Base-by-base conservation (phyloP, 202 grass and related monocot species). In the Hordeum pubiflorum region DNA sequence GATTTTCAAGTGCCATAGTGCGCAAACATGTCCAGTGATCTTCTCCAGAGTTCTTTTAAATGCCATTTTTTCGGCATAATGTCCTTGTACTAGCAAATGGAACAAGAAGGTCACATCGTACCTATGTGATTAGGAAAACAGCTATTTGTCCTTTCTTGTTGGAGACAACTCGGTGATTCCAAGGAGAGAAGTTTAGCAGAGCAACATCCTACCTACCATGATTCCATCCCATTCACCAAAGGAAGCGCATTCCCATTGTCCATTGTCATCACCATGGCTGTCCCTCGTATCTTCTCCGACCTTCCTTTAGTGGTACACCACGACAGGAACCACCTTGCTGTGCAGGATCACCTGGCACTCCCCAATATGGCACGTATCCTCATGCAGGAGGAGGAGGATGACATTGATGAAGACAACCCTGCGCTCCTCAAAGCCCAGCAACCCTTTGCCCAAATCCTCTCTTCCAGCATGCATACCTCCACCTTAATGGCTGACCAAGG, bases 321-420 rank as follows among this genome's bases (percentile, higher is more conserved):
- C 0, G 21, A 48, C 46, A 32, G 36, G 13, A 71, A 84, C 56
- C 21, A 1, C 34, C 26, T 20, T 38, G 7, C 56, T 14, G 7
- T 59, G 36, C 55, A 61, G 55, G 56, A 76, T 76, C 56, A 76
- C 58, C 78, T 87, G 14, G 64, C 88, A 10, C 85, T 92, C 77
- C 79, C 72, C 23, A 81, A 92, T 84, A 92, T 92, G 0, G 41
- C 83, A 37, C 60, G 14, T 44, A 81, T 92, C 71, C 80, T 92
- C 64, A 92, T 92, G 74, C 56, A 76, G 34, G 74, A 76, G 15
- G 62, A 29, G 86, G 86, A 91, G 55, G 89, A 88, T 29, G 69
- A 83, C 22, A 21, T 62, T 24, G 55, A 77, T 8, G 56, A 59
- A 15, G 32, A 62, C 14, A 58, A 77, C 57, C 74, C 74, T 24